Evolutionary conservation across 306 rosid species (phyloP).

Genomic region (Casuarina glauca): DNA sequence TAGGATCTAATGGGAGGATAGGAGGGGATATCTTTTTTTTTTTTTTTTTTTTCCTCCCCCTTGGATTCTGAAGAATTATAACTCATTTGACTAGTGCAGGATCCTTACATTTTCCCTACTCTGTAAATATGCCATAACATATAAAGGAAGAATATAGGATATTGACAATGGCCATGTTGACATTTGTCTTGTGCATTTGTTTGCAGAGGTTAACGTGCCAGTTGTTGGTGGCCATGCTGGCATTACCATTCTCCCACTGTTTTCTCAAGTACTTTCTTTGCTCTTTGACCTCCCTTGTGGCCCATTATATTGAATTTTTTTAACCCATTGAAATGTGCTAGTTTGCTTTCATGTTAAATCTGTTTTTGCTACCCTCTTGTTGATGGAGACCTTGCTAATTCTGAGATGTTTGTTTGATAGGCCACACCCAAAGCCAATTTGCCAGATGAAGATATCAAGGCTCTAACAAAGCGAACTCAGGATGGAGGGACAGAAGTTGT

Average conservation of each 20-base stretch:
- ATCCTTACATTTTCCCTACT: not conserved
- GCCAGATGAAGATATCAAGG: slow-evolving; percentile 54
- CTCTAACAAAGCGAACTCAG: slow-evolving; percentile 92
- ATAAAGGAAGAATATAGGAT: not conserved
- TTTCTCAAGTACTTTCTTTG: slow-evolving; percentile 71
- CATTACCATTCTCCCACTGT: slow-evolving; percentile 88
- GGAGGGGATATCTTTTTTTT: not conserved
- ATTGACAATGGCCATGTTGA: not conserved
- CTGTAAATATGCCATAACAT: not conserved
- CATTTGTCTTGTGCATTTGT: slow-evolving; percentile 16
- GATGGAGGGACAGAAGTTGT: slow-evolving; percentile 99
- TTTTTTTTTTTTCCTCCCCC: not conserved
- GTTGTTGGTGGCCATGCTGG: slow-evolving; percentile 99
- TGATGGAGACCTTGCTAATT: slow-evolving; percentile 18
- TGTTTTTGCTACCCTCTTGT: slow-evolving; percentile 15
- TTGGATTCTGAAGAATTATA: not conserved
- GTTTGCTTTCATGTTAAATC: not conserved
- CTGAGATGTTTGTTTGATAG: slow-evolving; percentile 39
- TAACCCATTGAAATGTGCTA: not conserved
- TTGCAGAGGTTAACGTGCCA: slow-evolving; percentile 93
- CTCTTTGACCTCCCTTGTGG: not conserved
- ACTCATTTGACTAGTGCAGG: not conserved
- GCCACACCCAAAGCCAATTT: slow-evolving; percentile 85
- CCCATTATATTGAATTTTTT: not conserved
- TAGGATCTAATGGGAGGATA: not conserved